These are phyloP conservation scores for Aspergillus pseudoviridinutans DNA, from an alignment of 2,329 filamentous ascomycete species.

Conservation along the genomic window DNA sequence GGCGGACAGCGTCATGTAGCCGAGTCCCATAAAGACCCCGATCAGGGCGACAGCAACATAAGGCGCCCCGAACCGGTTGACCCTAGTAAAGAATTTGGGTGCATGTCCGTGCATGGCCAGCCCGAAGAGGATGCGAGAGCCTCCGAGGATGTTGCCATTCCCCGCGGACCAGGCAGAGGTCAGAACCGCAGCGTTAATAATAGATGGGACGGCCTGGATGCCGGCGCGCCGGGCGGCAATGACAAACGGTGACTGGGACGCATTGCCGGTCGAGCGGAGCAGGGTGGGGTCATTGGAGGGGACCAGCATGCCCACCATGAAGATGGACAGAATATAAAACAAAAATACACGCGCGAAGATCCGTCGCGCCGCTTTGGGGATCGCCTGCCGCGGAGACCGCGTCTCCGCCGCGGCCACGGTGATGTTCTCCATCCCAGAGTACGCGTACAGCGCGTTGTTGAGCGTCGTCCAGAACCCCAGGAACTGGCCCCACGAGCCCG, in stretches of 20 bases:
- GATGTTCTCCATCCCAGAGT: slow-evolving; percentile 40
- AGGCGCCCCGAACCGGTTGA: slow-evolving; percentile 55
- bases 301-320: not conserved
- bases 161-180: not conserved
- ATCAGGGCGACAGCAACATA: slow-evolving; percentile 50
- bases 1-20: slow-evolving; percentile 58
- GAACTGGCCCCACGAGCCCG: slow-evolving; percentile 42
- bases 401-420: not conserved
- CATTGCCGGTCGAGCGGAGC: not conserved
- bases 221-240: not conserved
- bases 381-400: not conserved
- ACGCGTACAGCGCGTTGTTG: slow-evolving; percentile 21
- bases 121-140: slow-evolving; percentile 1
- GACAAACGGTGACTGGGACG: not conserved
- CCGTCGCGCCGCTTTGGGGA: not conserved
- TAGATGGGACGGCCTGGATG: not conserved
- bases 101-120: not conserved
- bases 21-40: slow-evolving; percentile 55
- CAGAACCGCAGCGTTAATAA: not conserved
- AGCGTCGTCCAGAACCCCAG: slow-evolving; percentile 38
- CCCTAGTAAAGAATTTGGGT: not conserved
- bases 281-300: not conserved
- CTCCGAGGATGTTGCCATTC: not conserved
- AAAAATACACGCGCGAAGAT: not conserved
- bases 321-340: not conserved